Percentiles rank a stretch among this genome's conserved stretches.
phyloP scores from a whole-genome alignment of 2,329 filamentous ascomycete species.

The Sordariomycetes sp. region DNA sequence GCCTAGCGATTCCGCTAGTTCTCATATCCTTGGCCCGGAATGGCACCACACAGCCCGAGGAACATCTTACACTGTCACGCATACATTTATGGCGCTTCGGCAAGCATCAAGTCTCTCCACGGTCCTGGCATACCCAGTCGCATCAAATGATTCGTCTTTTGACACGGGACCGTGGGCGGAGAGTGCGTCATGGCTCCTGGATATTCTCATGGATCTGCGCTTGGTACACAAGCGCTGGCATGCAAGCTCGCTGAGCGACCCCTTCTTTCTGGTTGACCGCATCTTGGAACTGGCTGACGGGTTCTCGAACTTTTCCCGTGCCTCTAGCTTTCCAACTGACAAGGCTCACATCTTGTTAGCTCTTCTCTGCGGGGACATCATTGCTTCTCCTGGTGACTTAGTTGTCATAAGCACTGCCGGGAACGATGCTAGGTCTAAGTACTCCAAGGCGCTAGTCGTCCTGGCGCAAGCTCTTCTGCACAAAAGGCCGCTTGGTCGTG shows the following conservation, averaged over 20 bases:
- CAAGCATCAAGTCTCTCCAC: slow-evolving; percentile 35
- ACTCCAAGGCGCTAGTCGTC: slow-evolving; percentile 27
- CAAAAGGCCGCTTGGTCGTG: slow-evolving; percentile 22
- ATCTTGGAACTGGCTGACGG: slow-evolving; percentile 21
- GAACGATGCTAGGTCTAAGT: slow-evolving; percentile 18
- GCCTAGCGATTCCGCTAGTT: slow-evolving; percentile 24
- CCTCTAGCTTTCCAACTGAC: slow-evolving; percentile 9
- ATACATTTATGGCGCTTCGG: slow-evolving; percentile 32
- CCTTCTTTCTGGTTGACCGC: slow-evolving; percentile 25
- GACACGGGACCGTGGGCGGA: slow-evolving; percentile 25
- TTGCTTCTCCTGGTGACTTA: slow-evolving; percentile 20
- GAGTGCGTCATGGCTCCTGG: slow-evolving; percentile 38
- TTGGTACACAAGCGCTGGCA: slow-evolving; percentile 28
- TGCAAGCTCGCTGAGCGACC: slow-evolving; percentile 15
- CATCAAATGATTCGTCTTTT: slow-evolving; percentile 21
- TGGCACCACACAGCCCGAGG: slow-evolving; percentile 13
- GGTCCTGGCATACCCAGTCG: slow-evolving; percentile 30
- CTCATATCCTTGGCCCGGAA: slow-evolving; percentile 19
- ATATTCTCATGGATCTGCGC: slow-evolving; percentile 34
- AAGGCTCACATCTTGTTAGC: slow-evolving; percentile 29
- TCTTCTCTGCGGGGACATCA: slow-evolving; percentile 31
- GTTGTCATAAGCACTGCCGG: slow-evolving; percentile 15
- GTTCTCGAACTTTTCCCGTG: not conserved
- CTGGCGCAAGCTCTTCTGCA: slow-evolving; percentile 25
- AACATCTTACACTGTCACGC: slow-evolving; percentile 29